Percentiles rank a stretch among this genome's conserved stretches.
These are phyloP conservation scores for Colletotrichum coccodes DNA, from an alignment of 2,329 filamentous ascomycete species.

Conservation along the genomic window DNA sequence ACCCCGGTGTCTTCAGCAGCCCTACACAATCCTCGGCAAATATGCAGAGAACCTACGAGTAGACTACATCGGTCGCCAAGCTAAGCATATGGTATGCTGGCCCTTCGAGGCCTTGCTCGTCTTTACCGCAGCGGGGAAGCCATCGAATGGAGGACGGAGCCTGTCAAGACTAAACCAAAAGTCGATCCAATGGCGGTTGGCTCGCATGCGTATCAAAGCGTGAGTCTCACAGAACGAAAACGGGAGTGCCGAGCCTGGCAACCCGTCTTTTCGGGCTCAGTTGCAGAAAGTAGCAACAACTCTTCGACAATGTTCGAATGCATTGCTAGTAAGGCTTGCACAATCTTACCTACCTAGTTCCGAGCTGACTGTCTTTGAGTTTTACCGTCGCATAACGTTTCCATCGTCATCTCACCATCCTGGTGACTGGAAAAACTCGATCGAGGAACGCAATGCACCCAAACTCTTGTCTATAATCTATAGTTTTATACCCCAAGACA, in stretches of 20 bases:
- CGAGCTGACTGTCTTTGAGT: not conserved
- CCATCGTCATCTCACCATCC: not conserved
- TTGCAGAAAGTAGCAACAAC: not conserved
- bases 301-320: not conserved
- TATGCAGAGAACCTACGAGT: constrained; percentile 21
- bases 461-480: not conserved
- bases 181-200: not conserved
- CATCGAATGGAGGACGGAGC: not conserved
- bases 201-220: not conserved
- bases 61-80: not conserved
- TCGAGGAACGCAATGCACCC: not conserved
- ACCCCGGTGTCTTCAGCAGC: constrained; percentile 6
- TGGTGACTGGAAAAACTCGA: too few species aligned
- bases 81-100: not conserved
- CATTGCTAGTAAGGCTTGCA: not conserved
- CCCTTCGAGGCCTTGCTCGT: not conserved
- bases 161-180: not conserved
- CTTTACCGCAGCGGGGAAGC: too few species aligned
- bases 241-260: not conserved
- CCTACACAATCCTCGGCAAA: not conserved
- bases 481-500: not conserved
- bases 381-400: not conserved
- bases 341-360: not conserved
- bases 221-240: not conserved
- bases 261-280: too few species aligned